Evolutionary conservation across 192 early-diverging fungal species (phyloP).

Genomic region (Diversispora eburnea): DNA sequence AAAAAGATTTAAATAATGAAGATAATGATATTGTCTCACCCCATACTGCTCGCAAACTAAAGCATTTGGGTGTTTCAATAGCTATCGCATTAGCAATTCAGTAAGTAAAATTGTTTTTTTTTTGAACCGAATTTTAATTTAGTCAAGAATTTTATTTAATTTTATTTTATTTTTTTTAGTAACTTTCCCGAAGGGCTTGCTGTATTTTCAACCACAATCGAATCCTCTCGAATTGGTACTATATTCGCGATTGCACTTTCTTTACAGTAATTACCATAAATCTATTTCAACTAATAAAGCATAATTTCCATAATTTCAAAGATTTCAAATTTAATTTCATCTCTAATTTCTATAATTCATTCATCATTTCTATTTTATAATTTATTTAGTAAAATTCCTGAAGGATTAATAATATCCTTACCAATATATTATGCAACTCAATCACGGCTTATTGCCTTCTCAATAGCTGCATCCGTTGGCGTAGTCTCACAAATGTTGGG

Average conservation of each 20-base stretch:
- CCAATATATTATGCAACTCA: conserved; percentile 17
- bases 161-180: conserved; percentile 1
- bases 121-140: neutral
- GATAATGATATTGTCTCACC: neutral
- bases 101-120: conserved; percentile 13
- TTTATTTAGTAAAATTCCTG: conserved; percentile 21
- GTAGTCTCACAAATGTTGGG: conserved; percentile 17
- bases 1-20: neutral
- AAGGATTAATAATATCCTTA: conserved; percentile 20
- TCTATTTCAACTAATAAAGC: neutral
- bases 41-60: neutral
- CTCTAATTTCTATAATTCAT: neutral
- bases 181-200: conserved; percentile 25
- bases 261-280: conserved; percentile 16
- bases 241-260: conserved; percentile 19
- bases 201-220: conserved; percentile 7
- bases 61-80: conserved; percentile 13
- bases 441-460: conserved; percentile 11
- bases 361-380: neutral
- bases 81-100: conserved; percentile 9
- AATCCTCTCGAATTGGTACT: neutral
- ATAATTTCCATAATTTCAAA: no score
- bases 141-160: neutral
- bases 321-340: no score
- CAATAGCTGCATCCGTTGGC: conserved; percentile 10